A percentile compares a stretch with the other conserved stretches of the same genome.
Conservation (phyloP, 805 yeast species). For the Lipomyces oligophaga region DNA sequence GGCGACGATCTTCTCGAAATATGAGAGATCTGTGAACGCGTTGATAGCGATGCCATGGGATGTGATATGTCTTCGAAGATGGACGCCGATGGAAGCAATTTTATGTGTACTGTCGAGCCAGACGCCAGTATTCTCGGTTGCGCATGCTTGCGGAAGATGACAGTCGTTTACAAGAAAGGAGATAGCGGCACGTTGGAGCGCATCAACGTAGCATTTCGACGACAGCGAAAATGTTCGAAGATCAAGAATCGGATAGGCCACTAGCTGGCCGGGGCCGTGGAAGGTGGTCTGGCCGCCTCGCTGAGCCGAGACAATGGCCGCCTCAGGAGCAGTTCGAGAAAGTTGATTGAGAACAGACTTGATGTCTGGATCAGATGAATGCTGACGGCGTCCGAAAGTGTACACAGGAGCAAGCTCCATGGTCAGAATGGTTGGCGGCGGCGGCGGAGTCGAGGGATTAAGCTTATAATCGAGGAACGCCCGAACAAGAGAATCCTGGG, state of each 20-base stretch:
- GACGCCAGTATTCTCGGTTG: conserved; percentile 79
- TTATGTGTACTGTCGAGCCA: conserved; percentile 61
- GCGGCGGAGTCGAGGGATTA: conserved; percentile 30
- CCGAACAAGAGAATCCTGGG: conserved; percentile 12
- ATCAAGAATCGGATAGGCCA: conserved; percentile 75
- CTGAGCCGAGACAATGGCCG: conserved; percentile 68
- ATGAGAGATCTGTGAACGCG: conserved; percentile 65
- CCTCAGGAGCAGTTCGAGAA: conserved; percentile 35
- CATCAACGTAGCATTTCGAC: conserved; percentile 61
- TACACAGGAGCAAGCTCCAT: conserved; percentile 84
- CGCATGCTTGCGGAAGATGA: conserved; percentile 44
- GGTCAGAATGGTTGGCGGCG: conserved; percentile 66
- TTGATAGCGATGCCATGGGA: conserved; percentile 89
- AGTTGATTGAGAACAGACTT: background rate
- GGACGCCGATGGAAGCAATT: conserved; percentile 86
- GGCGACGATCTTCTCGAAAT: conserved; percentile 68
- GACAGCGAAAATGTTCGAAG: conserved; percentile 57
- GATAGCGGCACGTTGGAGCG: conserved; percentile 47
- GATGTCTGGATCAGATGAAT: conserved; percentile 31
- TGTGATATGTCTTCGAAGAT: conserved; percentile 76
- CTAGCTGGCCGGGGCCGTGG: conserved; percentile 95
- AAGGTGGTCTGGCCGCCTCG: conserved; percentile 96
- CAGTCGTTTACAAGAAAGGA: conserved; percentile 8
- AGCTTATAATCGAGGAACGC: conserved; percentile 4
- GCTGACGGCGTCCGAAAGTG: conserved; percentile 87